Base-by-base conservation (phyloP, 306 rosid genomes). In the Argentina anserina region DNA sequence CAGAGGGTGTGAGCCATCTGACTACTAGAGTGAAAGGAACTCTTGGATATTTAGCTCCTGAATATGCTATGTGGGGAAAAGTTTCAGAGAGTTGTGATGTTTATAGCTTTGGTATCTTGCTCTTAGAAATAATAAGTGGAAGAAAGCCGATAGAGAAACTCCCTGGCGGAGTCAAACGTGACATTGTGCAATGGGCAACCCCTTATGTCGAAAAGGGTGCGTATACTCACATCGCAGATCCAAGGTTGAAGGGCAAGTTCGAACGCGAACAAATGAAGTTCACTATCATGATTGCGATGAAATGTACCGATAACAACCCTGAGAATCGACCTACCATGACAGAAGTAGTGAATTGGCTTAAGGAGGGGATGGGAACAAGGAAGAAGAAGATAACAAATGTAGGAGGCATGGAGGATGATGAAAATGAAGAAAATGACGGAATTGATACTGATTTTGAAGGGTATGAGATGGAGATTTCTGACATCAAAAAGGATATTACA, bases 61-160 rank as follows among this genome's bases (percentile, higher is more conserved):
- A 93, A 62, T 93, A 93, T 14, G 98, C 98, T 13, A 91, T 93
- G 97, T 93, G 96, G 98, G 92, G 97, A 0, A 89, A 93, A 45
- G 98, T 93, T 52, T 87, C 96, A 0, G 96, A 84, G 74, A 82
- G 94, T 3, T 90, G 97, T 23, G 98, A 93, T 60, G 97, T 93
- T 10, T 93, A 87, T 39, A 91, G 97, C 80, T 93, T 89, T 75
- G 98, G 98, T 23, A 88, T 93, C 76, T 75, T 91, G 69, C 88
- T 93, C 20, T 31, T 93, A 49, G 98, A 93, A 52, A 84, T 93
- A 15, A 75, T 85, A 2, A 86, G 92, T 60, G 96, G 87, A 4
- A 83, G 84, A 72, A 91, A 86, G 78, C 97, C 98, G 9, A 82
- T 93, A n/a, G 96, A 91, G 72, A 93, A 91, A 68, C 94, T 90